Base-by-base conservation (phyloP, 139 green algal genomes). In the Chlorella vulgaris region DNA sequence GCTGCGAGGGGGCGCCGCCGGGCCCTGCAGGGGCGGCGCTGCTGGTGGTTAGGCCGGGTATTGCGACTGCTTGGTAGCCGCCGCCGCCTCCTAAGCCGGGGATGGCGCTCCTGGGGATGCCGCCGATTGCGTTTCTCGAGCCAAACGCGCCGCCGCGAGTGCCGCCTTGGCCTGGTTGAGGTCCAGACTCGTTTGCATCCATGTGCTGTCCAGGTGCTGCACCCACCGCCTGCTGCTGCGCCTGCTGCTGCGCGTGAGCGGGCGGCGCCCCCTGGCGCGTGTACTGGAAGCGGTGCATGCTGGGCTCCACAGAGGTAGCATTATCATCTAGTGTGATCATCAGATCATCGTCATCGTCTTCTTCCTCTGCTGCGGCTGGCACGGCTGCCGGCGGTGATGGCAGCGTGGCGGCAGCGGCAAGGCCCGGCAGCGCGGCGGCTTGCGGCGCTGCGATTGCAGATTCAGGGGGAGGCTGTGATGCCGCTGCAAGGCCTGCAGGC, bases 281-380 rank as follows among this genome's bases (percentile, higher is more conserved):
- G 74, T 81, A 80, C 33, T 77, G 71, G 78, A 61, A 87, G 61
- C 81, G 81, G 39, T 33, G 63, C 2, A 51, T 26, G 6, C 21
- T 55, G n/a, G 84, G 84, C 78, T 88, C 84, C 36, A 77, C 69
- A 2, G 78, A 47, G 4, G 84, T 78, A 0, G 84, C 84, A 53
- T 88, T 88, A 26, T 88, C 84, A 43, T 88, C 84, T 22, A 88
- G 66, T 1, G 71, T 88, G 78, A 88, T 84, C 78, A 88, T 79
- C 2, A 88, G 21, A 62, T 88, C 84, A 35, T 88, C 84, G 0
- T 87, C 83, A 61, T 81, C 73, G 1, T 79, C 69, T 39, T 80
- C 67, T 18, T 78, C 62, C 4, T 55, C 76, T 38, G 36, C 60
- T 50, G 31, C 75, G 4, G 61, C 75, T 6, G 43, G 51, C 74